Conservation (phyloP, 768 basidiomycete genomes). For the Rhodocollybia butyracea region DNA sequence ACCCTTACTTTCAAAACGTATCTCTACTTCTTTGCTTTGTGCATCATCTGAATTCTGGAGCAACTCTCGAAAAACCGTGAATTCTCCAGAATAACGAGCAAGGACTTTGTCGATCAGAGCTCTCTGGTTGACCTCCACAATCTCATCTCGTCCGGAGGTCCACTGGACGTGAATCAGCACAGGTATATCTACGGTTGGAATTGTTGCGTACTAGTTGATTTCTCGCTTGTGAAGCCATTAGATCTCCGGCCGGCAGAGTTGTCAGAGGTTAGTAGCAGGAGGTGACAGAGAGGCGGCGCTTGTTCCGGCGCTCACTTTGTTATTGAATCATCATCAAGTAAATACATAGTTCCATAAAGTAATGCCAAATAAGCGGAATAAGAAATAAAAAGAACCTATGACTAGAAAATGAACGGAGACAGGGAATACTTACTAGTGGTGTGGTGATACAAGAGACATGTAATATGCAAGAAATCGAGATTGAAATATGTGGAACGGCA, state of each 20-base stretch:
- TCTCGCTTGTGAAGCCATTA: constrained; percentile 1
- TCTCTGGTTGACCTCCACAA: constrained; percentile 60
- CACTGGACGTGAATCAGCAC: constrained; percentile 3
- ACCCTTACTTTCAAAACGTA: constrained; percentile 69
- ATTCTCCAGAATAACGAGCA: constrained; percentile 92
- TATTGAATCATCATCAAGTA: no score
- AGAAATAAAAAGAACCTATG: no score
- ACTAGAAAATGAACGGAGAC: no score
- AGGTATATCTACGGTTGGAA: not conserved
- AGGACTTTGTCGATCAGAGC: constrained; percentile 98
- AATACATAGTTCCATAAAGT: no score
- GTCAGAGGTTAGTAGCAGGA: no score
- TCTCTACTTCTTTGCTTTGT: constrained; percentile 69
- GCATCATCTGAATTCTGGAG: constrained; percentile 97
- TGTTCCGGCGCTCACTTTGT: no score
- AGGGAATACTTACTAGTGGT: no score
- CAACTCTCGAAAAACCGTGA: constrained; percentile 73
- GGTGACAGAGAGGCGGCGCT: no score
- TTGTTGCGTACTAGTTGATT: not conserved
- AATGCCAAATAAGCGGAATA: no score
- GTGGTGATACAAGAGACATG: no score
- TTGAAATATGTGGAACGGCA: no score
- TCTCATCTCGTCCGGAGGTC: constrained; percentile 8
- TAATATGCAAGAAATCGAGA: no score
- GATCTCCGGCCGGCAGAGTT: not conserved